Evolutionary conservation across 495 filamentous ascomycete species (phyloP), one percentile per base, ranked within the genome.

Genomic region (Aspergillus baeticus): DNA sequence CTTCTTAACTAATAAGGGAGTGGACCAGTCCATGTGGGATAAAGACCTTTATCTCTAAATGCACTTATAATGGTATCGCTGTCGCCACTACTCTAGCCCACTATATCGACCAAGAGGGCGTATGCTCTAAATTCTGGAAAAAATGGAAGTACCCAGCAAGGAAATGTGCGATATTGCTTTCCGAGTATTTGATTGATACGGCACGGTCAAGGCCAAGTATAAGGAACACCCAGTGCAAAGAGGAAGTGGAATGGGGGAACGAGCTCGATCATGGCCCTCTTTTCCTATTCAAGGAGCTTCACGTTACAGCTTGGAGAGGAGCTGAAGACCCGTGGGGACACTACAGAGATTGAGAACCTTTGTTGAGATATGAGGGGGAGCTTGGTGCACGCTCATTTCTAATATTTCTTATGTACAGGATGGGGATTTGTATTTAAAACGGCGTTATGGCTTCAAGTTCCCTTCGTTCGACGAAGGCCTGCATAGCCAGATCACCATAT

Each of bases 161-260:
- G 57, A 60, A 6, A 57, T 41, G 36, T 51, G 61, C 37, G 29
- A 51, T 54, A 41, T 63, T 26, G 57, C 57, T 29, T 60, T 60
- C 35, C 23, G 55, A 44, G 47, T 69, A 17, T 71, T 73, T 63
- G 63, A 71, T 63, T 54, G 63, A 58, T 73, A 69, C 52, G 70
- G 68, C 41, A 54, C 48, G 49, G 52, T 71, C 43, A 65, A 66
- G 51, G 37, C 49, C 18, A 66, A 69, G 48, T 65, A 62, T 59
- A 61, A 61, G 54, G 53, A 60, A 20, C 64, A 69, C 59, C 53
- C 52, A 14, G 59, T 66, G 26, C 58, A 63, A 57, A 66, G 60
- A 60, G 69, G 66, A 54, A 64, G 62, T 41, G 66, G 66, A 42
- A 41, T 72, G 61, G 63, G 59, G 57, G 39, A 55, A 62, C 18